A percentile compares a stretch with the other conserved stretches of the same genome.
Conservation (phyloP, 768 basidiomycete species). For the Hemileccinum rubropunctum region DNA sequence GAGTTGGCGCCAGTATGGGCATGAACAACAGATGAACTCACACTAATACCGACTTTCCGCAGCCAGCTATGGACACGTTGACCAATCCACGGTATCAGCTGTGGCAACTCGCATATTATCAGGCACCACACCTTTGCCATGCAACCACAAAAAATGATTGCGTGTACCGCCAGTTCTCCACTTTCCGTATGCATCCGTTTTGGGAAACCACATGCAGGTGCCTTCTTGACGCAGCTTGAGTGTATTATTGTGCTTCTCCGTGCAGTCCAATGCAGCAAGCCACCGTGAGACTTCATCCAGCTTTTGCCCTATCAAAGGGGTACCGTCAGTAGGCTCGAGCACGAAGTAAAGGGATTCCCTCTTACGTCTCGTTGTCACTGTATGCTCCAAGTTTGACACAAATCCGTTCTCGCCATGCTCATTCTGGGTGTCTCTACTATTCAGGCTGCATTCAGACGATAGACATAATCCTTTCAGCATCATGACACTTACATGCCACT, state of each 20-base stretch:
- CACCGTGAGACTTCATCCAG: conserved; percentile 1
- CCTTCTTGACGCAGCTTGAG: neutral
- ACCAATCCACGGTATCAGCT: neutral
- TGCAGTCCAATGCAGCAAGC: neutral
- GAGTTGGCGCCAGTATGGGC: neutral
- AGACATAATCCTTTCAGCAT: neutral
- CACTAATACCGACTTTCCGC: conserved; percentile 1
- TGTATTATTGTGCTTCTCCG: neutral
- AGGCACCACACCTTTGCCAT: neutral
- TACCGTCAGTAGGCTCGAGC: neutral
- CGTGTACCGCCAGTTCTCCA: neutral
- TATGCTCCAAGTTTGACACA: too few relatives aligned
- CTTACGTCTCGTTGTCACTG: too few relatives aligned
- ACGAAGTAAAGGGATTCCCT: neutral
- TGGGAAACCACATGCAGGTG: neutral
- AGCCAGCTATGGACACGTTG: neutral
- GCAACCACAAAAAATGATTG: conserved; percentile 1
- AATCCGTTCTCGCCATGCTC: neutral
- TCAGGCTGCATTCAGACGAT: neutral
- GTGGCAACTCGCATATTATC: neutral
- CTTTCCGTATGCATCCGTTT: neutral
- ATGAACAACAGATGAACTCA: neutral
- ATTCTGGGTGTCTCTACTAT: neutral
- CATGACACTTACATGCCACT: neutral
- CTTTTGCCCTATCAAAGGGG: neutral